Percentiles rank a stretch among this genome's conserved stretches.
Evolutionary conservation across 2,329 filamentous ascomycete species (phyloP).

Genomic region (Fusarium miscanthi): DNA sequence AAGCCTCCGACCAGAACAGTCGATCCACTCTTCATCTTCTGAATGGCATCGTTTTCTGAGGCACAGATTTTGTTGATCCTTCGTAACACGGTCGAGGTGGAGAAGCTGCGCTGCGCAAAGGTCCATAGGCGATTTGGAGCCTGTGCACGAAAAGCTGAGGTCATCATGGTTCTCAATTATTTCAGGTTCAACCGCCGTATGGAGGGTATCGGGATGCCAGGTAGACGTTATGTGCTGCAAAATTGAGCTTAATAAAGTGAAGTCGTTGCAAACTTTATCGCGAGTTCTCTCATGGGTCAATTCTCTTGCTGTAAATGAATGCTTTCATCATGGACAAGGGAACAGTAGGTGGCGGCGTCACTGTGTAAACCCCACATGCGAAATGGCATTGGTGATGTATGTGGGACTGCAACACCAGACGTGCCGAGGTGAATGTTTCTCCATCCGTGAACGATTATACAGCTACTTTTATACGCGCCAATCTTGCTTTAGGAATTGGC

Average conservation of each 20-base stretch:
- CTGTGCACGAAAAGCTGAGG: neutral
- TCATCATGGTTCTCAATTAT: neutral
- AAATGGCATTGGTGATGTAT: neutral
- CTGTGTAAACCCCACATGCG: neutral
- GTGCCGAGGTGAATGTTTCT: neutral
- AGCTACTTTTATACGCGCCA: accelerated
- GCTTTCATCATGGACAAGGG: neutral
- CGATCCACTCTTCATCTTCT: slow-evolving; percentile 78
- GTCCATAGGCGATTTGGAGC: neutral
- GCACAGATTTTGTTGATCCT: slow-evolving; percentile 78
- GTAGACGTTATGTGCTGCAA: accelerated
- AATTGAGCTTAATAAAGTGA: accelerated
- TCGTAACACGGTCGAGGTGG: neutral
- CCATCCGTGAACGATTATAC: accelerated
- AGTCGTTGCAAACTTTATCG: too few relatives aligned
- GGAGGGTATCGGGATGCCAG: accelerated
- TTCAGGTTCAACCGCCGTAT: accelerated
- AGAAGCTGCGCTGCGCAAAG: neutral
- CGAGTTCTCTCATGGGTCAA: neutral
- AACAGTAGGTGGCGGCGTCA: neutral
- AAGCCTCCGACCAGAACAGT: slow-evolving; percentile 83
- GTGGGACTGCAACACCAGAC: neutral
- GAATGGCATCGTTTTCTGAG: slow-evolving; percentile 73
- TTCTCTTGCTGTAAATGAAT: neutral
- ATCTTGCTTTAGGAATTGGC: accelerated